phyloP scores from a whole-genome alignment of 2,329 filamentous ascomycete genomes.

The Microsporum audouinii region DNA sequence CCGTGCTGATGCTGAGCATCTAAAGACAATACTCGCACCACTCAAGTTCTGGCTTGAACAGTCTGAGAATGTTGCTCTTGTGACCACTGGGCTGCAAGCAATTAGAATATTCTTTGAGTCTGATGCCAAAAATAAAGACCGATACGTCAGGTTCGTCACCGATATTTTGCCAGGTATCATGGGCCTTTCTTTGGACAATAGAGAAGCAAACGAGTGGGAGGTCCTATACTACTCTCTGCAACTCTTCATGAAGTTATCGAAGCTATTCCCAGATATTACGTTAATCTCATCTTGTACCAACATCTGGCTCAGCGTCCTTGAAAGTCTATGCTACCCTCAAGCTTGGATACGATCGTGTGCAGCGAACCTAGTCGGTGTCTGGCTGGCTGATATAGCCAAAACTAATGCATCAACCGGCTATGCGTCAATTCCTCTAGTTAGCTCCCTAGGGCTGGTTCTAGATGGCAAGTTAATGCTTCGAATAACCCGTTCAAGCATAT shows the following conservation, averaged over 20 bases:
- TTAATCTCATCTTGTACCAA: slow-evolving; percentile 48
- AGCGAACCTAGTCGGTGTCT: slow-evolving; percentile 61
- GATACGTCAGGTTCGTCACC: slow-evolving; percentile 54
- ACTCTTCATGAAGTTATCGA: slow-evolving; percentile 55
- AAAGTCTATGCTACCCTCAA: slow-evolving; percentile 61
- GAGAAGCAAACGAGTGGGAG: slow-evolving; percentile 50
- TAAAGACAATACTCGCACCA: slow-evolving; percentile 57
- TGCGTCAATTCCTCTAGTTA: slow-evolving; percentile 49
- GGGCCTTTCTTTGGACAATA: slow-evolving; percentile 37
- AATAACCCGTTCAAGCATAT: slow-evolving; percentile 46
- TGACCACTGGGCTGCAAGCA: slow-evolving; percentile 63
- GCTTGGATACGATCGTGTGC: slow-evolving; percentile 65
- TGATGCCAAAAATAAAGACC: slow-evolving; percentile 51
- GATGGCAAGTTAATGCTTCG: slow-evolving; percentile 52
- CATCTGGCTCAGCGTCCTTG: slow-evolving; percentile 61
- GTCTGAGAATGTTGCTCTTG: slow-evolving; percentile 57
- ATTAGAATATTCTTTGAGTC: slow-evolving; percentile 75
- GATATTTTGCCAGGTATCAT: slow-evolving; percentile 46
- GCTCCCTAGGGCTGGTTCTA: slow-evolving; percentile 60
- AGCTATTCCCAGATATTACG: slow-evolving; percentile 52
- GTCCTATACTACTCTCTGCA: slow-evolving; percentile 63
- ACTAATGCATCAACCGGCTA: slow-evolving; percentile 46
- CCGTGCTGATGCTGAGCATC: slow-evolving; percentile 60
- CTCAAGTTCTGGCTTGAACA: slow-evolving; percentile 67
- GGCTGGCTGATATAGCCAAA: slow-evolving; percentile 66